Percentiles rank a stretch among this genome's conserved stretches.
phyloP scores from a whole-genome alignment of 441 rosid genomes.

The Viola pubescens region DNA sequence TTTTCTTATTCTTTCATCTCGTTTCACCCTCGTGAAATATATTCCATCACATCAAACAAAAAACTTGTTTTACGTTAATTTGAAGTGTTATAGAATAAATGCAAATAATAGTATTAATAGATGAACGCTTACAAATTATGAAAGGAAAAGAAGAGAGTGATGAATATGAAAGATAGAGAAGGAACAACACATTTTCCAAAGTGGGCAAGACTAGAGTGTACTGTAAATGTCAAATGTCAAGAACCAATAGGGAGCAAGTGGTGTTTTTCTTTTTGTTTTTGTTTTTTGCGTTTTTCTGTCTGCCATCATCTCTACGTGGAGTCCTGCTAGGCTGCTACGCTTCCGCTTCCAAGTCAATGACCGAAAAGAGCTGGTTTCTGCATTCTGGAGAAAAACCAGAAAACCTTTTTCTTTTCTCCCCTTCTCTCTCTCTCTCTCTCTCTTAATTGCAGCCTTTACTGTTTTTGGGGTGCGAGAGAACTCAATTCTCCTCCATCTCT shows the following conservation, averaged over 20 bases:
- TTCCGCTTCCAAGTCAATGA: conserved; percentile 3
- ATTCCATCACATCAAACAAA: too few species aligned
- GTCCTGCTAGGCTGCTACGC: too few species aligned
- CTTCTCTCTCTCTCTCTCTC: not conserved
- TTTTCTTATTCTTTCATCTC: too few species aligned
- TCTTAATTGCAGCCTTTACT: not conserved
- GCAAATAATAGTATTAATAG: too few species aligned
- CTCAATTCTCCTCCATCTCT: not conserved
- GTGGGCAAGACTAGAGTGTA: not conserved
- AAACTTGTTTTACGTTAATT: too few species aligned
- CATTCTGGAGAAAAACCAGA: too few species aligned
- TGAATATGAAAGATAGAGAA: too few species aligned
- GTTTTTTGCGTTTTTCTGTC: not conserved
- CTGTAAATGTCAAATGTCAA: not conserved
- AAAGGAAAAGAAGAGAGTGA: not conserved
- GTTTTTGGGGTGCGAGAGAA: conserved; percentile 21
- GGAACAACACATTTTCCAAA: conserved; percentile 13
- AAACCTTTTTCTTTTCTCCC: too few species aligned
- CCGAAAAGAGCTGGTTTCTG: not conserved
- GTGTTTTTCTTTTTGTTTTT: too few species aligned
- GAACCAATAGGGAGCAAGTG: conserved; percentile 20
- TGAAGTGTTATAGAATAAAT: too few species aligned
- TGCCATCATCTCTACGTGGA: conserved; percentile 9
- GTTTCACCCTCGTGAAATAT: too few species aligned
- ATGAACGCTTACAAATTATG: not conserved